Base-by-base conservation (phyloP, 73 alveolate species). In the Paramecium tetraurelia region DNA sequence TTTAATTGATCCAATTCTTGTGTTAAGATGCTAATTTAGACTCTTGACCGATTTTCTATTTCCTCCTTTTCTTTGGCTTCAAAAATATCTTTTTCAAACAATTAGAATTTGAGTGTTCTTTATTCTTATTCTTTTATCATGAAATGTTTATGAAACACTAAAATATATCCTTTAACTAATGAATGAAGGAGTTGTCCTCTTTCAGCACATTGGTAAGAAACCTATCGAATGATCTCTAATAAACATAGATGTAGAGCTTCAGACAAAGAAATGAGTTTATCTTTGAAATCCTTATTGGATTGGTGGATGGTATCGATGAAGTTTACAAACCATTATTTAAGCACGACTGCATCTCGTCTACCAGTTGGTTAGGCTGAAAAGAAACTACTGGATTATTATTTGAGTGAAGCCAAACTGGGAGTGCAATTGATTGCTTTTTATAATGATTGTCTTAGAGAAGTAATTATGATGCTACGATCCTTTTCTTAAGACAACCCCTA, bases 311-410 rank as follows among this genome's bases (percentile, higher is more conserved):
- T 3, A 12, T 80, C 90, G 31, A 80, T 24, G 48, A 24, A 46
- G 8, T 46, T 44, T 14, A 22, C 4, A 16, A 80, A 48, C 90
- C 90, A 80, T 35, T 48, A 40, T 46, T 46, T 80, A 43, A 80
- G 72, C 9, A 40, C 21, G 48, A 80, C 43, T 9, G 90, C 90
- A 80, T 80, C 90, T 44, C 29, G 14, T 48, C 90, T 80, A 43
- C 90, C 77, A 20, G 90, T 63, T 8, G 90, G 90, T 80, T 80
- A 59, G 5, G 57, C 18, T 8, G 90, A 80, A 12, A 80, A 80
- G 46, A 80, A 80, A 35, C 33, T 53, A 53, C 69, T 53, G 5
- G 69, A 53, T 53, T 53, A 53, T 22, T 53, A 53, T 53, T 53
- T 18, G 35, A 53, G 69, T 3, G 69, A 53, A 53, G 21, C 69